Conservation (phyloP, 495 filamentous ascomycete species). For the Daldinia loculata region DNA sequence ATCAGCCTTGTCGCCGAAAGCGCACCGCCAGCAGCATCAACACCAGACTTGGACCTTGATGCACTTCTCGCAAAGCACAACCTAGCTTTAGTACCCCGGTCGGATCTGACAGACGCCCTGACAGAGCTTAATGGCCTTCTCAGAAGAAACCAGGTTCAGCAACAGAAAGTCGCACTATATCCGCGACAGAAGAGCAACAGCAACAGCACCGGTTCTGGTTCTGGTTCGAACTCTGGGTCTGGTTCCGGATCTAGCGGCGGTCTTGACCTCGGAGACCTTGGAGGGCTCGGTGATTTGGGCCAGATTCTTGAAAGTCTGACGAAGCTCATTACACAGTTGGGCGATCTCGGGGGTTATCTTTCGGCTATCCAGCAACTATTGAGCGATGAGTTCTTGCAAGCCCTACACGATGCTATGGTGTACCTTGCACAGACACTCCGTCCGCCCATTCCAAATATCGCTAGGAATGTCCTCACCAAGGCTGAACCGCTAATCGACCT, state of each 20-base stretch:
- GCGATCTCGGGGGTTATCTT: constrained; percentile 38
- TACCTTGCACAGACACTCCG: constrained; percentile 45
- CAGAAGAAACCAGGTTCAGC: constrained; percentile 42
- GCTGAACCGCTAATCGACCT: constrained; percentile 45
- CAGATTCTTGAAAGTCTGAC: constrained; percentile 39
- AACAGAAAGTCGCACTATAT: constrained; percentile 40
- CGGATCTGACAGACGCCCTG: constrained; percentile 50
- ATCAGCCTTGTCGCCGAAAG: constrained; percentile 38
- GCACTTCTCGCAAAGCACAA: constrained; percentile 47
- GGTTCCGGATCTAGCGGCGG: constrained; percentile 12
- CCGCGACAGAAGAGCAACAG: constrained; percentile 40
- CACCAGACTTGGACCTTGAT: constrained; percentile 43
- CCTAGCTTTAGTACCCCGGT: constrained; percentile 48
- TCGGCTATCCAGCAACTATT: constrained; percentile 41
- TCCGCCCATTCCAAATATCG: constrained; percentile 45
- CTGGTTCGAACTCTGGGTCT: constrained; percentile 14
- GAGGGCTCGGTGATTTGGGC: constrained; percentile 42
- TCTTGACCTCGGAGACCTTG: constrained; percentile 39
- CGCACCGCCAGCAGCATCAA: constrained; percentile 31
- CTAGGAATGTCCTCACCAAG: constrained; percentile 43
- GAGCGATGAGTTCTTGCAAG: constrained; percentile 46
- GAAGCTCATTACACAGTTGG: constrained; percentile 32
- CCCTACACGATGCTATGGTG: constrained; percentile 47
- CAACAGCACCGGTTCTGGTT: constrained; percentile 28
- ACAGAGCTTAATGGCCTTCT: constrained; percentile 49